Evolutionary conservation across 1,139 yeast species (phyloP), one percentile per base, ranked within the genome.

Genomic region (Debaryomycetaceae sp.): DNA sequence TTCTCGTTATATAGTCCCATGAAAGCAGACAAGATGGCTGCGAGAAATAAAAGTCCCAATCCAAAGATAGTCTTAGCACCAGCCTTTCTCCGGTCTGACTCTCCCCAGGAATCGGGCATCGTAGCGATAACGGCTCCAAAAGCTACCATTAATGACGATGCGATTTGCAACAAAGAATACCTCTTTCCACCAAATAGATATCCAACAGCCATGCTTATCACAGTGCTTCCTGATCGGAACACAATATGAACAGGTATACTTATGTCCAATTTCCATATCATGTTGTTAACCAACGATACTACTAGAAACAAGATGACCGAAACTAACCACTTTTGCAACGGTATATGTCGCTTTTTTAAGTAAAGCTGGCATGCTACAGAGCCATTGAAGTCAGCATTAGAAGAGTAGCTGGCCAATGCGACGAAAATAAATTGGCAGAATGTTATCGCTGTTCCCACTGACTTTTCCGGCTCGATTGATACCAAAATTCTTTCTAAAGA

Each of bases 231-330:
- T 6, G 88, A 81, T 42, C 91, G 60, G 49, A 83, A 71, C 5
- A 83, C 75, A 28, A 83, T 83, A 52, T 83, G 88, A 28, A 82
- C 63, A 0, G 91, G 89, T 24, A 85, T 75, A 3, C 85, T 75
- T 18, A 85, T 68, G 33, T 79, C 70, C 55, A 65, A 81, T 28
- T 65, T 70, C 63, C 81, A 79, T 1, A 78, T 87, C 42, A 65
- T 59, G 53, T 85, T 85, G 53, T 81, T 83, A 37, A 81, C 60
- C 8, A 76, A 62, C 2, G 84, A 76, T 4, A 78, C 68, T 4
- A 65, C 44, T 47, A 79, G 81, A 53, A 75, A 81, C 50, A 82
- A 55, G 1, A 65, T 44, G 17, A 81, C 82, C 2, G 79, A 67
- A 22, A 72, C 38, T 3, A 73, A 35, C 71, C 81, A 79, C 45